phyloP scores from a whole-genome alignment of 345 rosid genomes.

The Bruguiera sexangula region DNA sequence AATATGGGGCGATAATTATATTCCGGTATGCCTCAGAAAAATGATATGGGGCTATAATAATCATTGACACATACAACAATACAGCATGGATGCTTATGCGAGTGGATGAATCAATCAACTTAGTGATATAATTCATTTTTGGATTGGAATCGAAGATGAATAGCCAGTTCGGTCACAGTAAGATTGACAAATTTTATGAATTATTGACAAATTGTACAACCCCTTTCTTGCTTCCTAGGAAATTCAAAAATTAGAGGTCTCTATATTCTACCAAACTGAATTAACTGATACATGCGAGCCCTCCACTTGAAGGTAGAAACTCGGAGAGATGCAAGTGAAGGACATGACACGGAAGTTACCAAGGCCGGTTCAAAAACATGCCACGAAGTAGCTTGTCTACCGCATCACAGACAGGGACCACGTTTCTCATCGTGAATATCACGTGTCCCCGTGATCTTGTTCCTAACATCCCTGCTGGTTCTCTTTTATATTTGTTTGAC shows the following conservation, averaged over 20 bases:
- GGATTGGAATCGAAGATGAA: no score
- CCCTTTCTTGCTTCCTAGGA: background rate
- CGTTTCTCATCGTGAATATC: slow-evolving; percentile 36
- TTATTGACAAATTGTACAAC: background rate
- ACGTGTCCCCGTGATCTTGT: slow-evolving; percentile 31
- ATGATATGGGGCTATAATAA: no score
- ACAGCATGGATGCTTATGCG: no score
- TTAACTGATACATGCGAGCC: no score
- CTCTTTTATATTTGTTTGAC: slow-evolving; percentile 1
- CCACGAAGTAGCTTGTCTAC: slow-evolving; percentile 34
- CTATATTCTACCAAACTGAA: background rate
- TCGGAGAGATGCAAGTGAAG: slow-evolving; percentile 12
- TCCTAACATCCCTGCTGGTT: slow-evolving; percentile 25
- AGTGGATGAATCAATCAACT: no score
- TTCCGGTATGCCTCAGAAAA: no score
- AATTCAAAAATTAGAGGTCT: no score
- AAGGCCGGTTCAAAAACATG: slow-evolving; percentile 26
- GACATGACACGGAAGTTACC: slow-evolving; percentile 13
- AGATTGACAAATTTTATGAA: no score
- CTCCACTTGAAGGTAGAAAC: background rate
- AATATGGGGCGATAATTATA: no score
- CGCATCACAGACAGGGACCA: slow-evolving; percentile 37
- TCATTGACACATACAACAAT: no score
- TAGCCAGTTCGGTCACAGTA: no score
- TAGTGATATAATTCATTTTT: no score